phyloP scores from a whole-genome alignment of 495 filamentous ascomycete genomes.

The Tuber indicum region DNA sequence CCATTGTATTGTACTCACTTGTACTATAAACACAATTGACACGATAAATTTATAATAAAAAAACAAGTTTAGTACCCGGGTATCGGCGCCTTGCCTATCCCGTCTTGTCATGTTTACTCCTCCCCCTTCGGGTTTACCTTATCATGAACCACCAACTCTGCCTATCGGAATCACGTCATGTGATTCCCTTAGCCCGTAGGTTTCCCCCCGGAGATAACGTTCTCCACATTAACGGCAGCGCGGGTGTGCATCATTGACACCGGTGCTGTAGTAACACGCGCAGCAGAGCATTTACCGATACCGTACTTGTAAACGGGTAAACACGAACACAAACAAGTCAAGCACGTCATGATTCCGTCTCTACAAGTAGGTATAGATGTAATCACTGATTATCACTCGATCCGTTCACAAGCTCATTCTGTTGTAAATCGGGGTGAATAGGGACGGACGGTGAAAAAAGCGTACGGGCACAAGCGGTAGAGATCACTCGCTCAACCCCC shows the following conservation, averaged over 20 bases:
- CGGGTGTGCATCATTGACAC: neutral
- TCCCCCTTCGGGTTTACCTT: neutral
- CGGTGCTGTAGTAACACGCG: neutral
- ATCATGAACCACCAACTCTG: neutral
- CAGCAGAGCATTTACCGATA: neutral
- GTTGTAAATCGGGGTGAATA: neutral
- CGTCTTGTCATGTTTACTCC: neutral
- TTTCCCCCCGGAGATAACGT: neutral
- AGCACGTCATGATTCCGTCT: neutral
- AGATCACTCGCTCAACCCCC: neutral
- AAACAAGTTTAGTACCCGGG: neutral
- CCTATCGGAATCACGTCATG: neutral
- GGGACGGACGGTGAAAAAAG: neutral
- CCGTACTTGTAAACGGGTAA: neutral
- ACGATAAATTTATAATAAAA: neutral
- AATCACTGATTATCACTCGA: neutral
- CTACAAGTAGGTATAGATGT: no score
- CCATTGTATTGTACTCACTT: neutral
- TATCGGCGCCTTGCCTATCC: neutral
- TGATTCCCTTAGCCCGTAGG: neutral
- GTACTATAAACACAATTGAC: neutral
- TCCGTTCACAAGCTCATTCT: neutral
- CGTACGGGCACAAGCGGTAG: neutral
- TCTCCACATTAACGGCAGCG: neutral
- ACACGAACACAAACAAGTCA: neutral